Base-by-base conservation (phyloP, 345 rosid genomes). In the Noccaea caerulescens region DNA sequence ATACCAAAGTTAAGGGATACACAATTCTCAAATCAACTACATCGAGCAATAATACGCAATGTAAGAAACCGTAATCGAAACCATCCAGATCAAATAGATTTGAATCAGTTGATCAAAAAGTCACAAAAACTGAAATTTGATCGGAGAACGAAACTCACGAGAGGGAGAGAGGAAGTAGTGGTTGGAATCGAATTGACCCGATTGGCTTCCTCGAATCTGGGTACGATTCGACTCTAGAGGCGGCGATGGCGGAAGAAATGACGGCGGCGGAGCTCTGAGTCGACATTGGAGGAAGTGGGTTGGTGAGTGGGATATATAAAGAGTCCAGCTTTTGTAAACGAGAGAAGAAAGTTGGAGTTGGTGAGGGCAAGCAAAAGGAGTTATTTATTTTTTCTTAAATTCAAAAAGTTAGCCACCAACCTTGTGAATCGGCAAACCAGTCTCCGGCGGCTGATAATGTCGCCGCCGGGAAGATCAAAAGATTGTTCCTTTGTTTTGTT, bases 151-250 rank as follows among this genome's bases (percentile, higher is more conserved):
- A 27, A 41, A 62, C 82, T 66, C 63, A 83, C 88, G 72, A 75
- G 80, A 79, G 23, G 53, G 74, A 73, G 49, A 65, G 61, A 38
- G 20, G 61, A 51, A 39, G 50, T 38, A 39, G 50, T 38, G 38
- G 72, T 41, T 64, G 74, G 80, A 86, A 80, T 1, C 78, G 81
- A 37, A 79, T 45, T 52, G 87, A 82, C 50, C 77, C 79, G 8
- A 68, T 67, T 30, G 59, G 57, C 2, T 72, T 76, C 45, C 44
- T 76, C 0, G 76, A 41, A 69, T 69, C 61, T 32, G 66, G 61
- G 56, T 2, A 54, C 8, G 55, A 36, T 32, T 69, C 70, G 27
- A 0, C 18, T 66, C 42, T 67, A 18, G 5, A 20, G 6, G 9
- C 23, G 73, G 32, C 38, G n/a, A 43, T 2, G 42, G 68, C 11